phyloP scores from a whole-genome alignment of 2,329 filamentous ascomycete species.

The Sporothrix brasiliensis region DNA sequence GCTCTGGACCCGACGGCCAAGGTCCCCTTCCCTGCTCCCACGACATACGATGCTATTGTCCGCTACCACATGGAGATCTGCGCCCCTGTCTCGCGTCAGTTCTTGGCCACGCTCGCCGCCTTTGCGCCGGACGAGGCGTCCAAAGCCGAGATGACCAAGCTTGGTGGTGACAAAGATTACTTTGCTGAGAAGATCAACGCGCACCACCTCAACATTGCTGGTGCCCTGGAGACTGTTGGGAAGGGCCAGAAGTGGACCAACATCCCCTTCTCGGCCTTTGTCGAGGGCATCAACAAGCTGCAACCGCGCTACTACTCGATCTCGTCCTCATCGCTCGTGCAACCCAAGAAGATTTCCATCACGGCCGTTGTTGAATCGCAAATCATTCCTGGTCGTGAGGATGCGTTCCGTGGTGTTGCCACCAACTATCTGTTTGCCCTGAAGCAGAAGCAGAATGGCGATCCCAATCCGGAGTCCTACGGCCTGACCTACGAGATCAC shows the following conservation, averaged over 20 bases:
- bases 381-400: constrained; percentile 72
- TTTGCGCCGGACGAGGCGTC: constrained; percentile 84
- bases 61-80: constrained; percentile 98
- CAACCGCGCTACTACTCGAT: constrained; percentile 99
- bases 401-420: constrained; percentile 86
- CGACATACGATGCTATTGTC: constrained; percentile 89
- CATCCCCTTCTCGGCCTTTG: constrained; percentile 90
- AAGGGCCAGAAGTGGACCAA: constrained; percentile 76
- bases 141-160: constrained; percentile 85
- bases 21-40: constrained; percentile 95
- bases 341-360: constrained; percentile 92
- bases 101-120: constrained; percentile 80
- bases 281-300: constrained; percentile 91
- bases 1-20: constrained; percentile 93
- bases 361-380: constrained; percentile 92
- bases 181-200: constrained; percentile 84
- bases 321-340: constrained; percentile 91
- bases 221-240: constrained; percentile 73
- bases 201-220: constrained; percentile 86
- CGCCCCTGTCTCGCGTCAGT: constrained; percentile 93
- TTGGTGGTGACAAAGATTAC: constrained; percentile 92
- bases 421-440: constrained; percentile 95
- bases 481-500: constrained; percentile 83
- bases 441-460: constrained; percentile 94
- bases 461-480: constrained; percentile 77